Conservation (phyloP, 2,329 filamentous ascomycete genomes). For the Penicillium brevicompactum region DNA sequence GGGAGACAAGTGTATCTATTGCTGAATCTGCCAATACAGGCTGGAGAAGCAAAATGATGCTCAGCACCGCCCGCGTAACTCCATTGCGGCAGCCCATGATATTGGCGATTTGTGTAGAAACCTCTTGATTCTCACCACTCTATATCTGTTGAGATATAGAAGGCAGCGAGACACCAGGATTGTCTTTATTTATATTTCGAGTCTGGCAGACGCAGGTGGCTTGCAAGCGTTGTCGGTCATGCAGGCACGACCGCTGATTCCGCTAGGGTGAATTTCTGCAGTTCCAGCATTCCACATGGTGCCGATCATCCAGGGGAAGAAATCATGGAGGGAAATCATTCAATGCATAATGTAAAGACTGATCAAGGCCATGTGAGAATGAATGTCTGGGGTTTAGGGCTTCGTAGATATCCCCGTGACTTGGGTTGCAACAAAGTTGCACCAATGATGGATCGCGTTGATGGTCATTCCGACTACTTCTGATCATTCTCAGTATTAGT, state of each 20-base stretch:
- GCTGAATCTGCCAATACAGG: not conserved
- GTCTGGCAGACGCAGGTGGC: not conserved
- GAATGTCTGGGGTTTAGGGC: constrained; percentile 10
- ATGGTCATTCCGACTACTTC: not conserved
- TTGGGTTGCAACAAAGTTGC: not conserved
- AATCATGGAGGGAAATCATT: not conserved
- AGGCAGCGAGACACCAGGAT: not conserved
- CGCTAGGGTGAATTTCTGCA: constrained; percentile 5
- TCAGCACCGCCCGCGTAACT: constrained; percentile 10
- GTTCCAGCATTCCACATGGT: constrained; percentile 18
- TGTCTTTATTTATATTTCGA: not conserved
- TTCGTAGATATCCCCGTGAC: not conserved
- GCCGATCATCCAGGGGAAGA: constrained; percentile 14
- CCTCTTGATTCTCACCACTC: too few relatives aligned
- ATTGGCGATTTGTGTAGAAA: not conserved
- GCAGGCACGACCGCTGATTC: constrained; percentile 3
- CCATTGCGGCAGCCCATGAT: constrained; percentile 11
- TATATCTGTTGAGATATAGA: not conserved
- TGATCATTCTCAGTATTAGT: not conserved
- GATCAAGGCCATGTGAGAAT: constrained; percentile 9
- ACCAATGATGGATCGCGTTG: not conserved
- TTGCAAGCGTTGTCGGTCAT: constrained; percentile 6
- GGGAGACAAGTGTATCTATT: not conserved
- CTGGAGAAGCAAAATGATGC: constrained; percentile 3
- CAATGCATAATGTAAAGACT: not conserved